A percentile compares a stretch with the other conserved stretches of the same genome.
These are phyloP conservation scores for Daedaleopsis nitida DNA, from an alignment of 768 basidiomycete genomes.

Conservation along the genomic window DNA sequence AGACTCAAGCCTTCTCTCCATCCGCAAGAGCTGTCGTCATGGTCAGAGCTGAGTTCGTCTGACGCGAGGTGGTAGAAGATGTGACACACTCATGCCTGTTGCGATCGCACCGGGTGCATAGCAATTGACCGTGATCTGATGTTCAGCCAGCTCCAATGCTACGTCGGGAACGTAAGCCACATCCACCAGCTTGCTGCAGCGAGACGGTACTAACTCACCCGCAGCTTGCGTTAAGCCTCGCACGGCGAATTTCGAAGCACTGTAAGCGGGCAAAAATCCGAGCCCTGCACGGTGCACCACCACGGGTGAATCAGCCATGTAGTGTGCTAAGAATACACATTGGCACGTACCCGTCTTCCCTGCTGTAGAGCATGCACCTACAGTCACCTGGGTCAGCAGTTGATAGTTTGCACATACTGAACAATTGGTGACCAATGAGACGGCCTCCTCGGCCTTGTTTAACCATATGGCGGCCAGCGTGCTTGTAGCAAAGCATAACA, in stretches of 20 bases:
- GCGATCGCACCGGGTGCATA: conserved; percentile 30
- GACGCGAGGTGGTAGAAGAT: not conserved
- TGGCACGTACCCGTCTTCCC: conserved; percentile 20
- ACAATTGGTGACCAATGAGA: conserved; percentile 36
- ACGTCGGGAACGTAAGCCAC: not conserved
- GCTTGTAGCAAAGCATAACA: conserved; percentile 41
- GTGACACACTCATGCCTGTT: conserved; percentile 20
- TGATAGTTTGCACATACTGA: not conserved
- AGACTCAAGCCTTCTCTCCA: no score
- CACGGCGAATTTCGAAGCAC: conserved; percentile 29
- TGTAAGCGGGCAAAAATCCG: conserved; percentile 16
- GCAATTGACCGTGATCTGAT: conserved; percentile 30
- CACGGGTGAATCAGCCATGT: not conserved
- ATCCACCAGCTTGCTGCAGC: no score
- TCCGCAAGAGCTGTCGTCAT: no score
- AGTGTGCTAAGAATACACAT: not conserved
- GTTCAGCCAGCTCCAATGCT: conserved; percentile 26
- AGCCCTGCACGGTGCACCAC: not conserved
- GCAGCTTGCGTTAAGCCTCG: conserved; percentile 29
- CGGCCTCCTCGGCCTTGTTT: conserved; percentile 41
- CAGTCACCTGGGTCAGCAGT: not conserved
- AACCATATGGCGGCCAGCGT: conserved; percentile 43
- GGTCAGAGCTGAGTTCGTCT: no score
- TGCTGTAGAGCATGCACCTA: conserved; percentile 21
- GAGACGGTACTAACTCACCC: not conserved